Conservation (phyloP, 495 filamentous ascomycete species). For the Penicillium paradoxum region DNA sequence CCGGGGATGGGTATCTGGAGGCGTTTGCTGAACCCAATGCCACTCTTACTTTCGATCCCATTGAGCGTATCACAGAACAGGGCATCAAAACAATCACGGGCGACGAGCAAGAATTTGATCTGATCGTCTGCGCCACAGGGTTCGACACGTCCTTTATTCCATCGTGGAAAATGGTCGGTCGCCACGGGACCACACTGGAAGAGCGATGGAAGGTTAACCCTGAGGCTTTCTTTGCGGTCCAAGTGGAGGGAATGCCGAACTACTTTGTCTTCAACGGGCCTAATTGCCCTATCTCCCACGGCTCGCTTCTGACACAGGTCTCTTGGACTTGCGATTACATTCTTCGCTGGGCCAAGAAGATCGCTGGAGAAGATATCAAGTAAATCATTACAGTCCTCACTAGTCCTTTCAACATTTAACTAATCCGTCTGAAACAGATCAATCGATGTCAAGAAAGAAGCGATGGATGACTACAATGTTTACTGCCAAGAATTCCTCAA, state of each 20-base stretch:
- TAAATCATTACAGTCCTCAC: not conserved
- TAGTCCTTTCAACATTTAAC: not conserved
- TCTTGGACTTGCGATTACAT: constrained; percentile 34
- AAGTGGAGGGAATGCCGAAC: constrained; percentile 39
- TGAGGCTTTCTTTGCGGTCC: constrained; percentile 36
- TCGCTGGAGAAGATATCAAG: constrained; percentile 42
- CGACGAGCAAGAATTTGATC: constrained; percentile 31
- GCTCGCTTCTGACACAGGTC: constrained; percentile 41
- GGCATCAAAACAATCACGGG: constrained; percentile 34
- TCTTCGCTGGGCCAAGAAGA: constrained; percentile 36
- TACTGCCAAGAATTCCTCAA: constrained; percentile 36
- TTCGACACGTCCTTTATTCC: constrained; percentile 41
- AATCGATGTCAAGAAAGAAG: constrained; percentile 31
- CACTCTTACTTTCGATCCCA: constrained; percentile 38
- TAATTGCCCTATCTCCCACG: constrained; percentile 48
- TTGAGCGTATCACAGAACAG: constrained; percentile 43
- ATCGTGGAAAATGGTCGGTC: constrained; percentile 29
- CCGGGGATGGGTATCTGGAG: constrained; percentile 35
- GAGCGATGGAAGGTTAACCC: constrained; percentile 21
- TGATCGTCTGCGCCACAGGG: constrained; percentile 47
- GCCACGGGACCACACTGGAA: constrained; percentile 23
- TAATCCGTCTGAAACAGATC: constrained; percentile 6
- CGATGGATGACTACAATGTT: constrained; percentile 34
- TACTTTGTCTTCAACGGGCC: constrained; percentile 53
- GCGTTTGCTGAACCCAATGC: constrained; percentile 41